Evolutionary conservation across 352 stramenopile species (phyloP), one percentile per base, ranked within the genome.

Genomic region (Pythium rhizo-oryzae): DNA sequence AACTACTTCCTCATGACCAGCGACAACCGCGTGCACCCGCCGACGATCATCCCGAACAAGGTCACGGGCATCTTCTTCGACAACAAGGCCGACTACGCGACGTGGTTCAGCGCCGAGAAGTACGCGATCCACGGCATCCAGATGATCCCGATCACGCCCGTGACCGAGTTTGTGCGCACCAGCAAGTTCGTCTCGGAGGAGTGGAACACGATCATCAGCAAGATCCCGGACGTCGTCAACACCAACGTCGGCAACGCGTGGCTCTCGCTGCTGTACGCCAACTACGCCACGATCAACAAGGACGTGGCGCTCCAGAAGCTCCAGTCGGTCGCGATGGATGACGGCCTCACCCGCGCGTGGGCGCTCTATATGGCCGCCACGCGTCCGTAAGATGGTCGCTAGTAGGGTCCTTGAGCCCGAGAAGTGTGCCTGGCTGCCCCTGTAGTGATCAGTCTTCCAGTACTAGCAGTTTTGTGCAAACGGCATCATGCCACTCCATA

Each of bases 61-160:
- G 49, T 79, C 75, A 59, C 58, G 76, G 19, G 21, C 63, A 21
- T 52, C 87, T 64, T 80, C 87, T 68, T 85, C 51, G 82, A 91
- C 60, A 93, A 91, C 73, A 89, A 90, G 59, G 80, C 80, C 24
- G 72, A 64, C 8, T 93, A 93, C 69, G 80, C 82, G 30, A 92
- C 85, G 47, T 93, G 81, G 81, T 93, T 91, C 68, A 77, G 78
- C 30, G 67, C 85, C 12, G 72, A 82, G 30, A 85, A 79, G 81
- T 62, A 82, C 74, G 78, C 30, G 82, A 93, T 93, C 64, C 84
- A 93, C 50, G 84, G 84, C 28, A 91, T 93, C 35, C 84, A 93
- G 60, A 93, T 93, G 84, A 66, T 85, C n/a, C 77, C 77, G 0
- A 77, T 91, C 39, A 86, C 81, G 51, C 77, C 81, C 11, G 79